phyloP scores from a whole-genome alignment of 2,329 filamentous ascomycete species.

The Aureobasidium sp. region DNA sequence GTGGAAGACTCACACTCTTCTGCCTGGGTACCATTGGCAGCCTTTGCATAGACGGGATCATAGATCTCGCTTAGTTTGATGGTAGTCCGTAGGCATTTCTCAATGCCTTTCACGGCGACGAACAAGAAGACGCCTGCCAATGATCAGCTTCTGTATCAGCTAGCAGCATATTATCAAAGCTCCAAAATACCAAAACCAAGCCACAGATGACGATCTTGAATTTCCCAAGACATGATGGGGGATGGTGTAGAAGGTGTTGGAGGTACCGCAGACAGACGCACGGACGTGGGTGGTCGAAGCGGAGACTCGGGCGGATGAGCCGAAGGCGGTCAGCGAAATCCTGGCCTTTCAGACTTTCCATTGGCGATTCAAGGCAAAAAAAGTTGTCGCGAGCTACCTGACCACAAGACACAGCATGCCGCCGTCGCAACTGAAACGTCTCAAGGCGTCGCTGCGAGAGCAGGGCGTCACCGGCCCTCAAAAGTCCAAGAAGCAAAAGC shows the following conservation, averaged over 20 bases:
- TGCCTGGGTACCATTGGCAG: slow-evolving; percentile 51
- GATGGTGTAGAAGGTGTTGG: neutral
- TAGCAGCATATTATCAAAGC: neutral
- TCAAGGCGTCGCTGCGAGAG: slow-evolving; percentile 84
- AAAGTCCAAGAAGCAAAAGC: slow-evolving; percentile 91
- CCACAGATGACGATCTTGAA: slow-evolving; percentile 42
- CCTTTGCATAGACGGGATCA: slow-evolving; percentile 66
- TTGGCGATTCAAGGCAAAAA: slow-evolving; percentile 6
- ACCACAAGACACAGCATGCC: slow-evolving; percentile 55
- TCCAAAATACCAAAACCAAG: slow-evolving; percentile 35
- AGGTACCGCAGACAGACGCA: neutral
- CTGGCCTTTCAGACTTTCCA: neutral
- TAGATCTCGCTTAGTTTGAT: slow-evolving; percentile 62
- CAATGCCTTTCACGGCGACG: slow-evolving; percentile 51
- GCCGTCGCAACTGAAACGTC: slow-evolving; percentile 90
- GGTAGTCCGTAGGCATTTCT: slow-evolving; percentile 52
- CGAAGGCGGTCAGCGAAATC: slow-evolving; percentile 14
- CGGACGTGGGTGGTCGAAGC: neutral
- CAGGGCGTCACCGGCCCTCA: slow-evolving; percentile 87
- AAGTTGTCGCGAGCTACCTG: neutral
- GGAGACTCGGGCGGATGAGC: neutral
- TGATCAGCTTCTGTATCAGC: neutral
- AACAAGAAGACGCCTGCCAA: slow-evolving; percentile 48
- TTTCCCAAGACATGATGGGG: slow-evolving; percentile 28
- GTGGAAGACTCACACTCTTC: slow-evolving; percentile 19